These are phyloP conservation scores for Sporothrix euskadiensis DNA, from an alignment of 2,329 filamentous ascomycete genomes.

Conservation along the genomic window DNA sequence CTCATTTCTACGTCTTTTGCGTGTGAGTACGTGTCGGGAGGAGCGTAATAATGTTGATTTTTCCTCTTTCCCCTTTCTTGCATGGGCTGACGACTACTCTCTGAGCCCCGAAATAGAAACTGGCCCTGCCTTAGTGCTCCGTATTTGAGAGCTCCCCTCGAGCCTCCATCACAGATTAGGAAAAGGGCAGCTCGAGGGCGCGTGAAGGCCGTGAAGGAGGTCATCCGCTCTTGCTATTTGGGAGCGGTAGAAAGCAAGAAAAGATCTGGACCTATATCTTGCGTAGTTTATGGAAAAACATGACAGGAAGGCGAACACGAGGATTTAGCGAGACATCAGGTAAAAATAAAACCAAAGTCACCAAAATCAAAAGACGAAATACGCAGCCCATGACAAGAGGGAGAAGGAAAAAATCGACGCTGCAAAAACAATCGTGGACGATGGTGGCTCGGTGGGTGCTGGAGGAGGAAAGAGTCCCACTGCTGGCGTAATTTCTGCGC, in stretches of 20 bases:
- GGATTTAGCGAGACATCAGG: background rate
- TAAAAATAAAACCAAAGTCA: background rate
- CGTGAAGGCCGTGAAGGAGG: background rate
- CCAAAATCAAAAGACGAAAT: background rate
- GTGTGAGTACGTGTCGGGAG: background rate
- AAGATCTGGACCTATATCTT: background rate
- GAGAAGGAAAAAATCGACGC: background rate
- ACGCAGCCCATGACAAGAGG: background rate
- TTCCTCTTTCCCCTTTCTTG: background rate
- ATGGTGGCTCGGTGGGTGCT: background rate
- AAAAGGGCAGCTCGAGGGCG: background rate
- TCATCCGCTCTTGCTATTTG: background rate
- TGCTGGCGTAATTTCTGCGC: conserved; percentile 13
- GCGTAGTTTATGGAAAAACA: background rate
- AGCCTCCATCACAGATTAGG: background rate
- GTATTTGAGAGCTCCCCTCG: background rate
- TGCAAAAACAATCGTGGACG: background rate
- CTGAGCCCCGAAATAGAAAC: background rate
- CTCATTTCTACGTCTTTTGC: background rate
- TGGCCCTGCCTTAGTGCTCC: background rate
- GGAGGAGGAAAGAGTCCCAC: background rate
- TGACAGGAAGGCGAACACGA: background rate
- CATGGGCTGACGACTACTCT: conserved; percentile 2
- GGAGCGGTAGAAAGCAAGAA: background rate
- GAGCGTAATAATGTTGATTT: conserved; percentile 2